Evolutionary conservation across 2,329 filamentous ascomycete genomes (phyloP), one percentile per base, ranked within the genome.

Genomic region (Fusarium torreyae): DNA sequence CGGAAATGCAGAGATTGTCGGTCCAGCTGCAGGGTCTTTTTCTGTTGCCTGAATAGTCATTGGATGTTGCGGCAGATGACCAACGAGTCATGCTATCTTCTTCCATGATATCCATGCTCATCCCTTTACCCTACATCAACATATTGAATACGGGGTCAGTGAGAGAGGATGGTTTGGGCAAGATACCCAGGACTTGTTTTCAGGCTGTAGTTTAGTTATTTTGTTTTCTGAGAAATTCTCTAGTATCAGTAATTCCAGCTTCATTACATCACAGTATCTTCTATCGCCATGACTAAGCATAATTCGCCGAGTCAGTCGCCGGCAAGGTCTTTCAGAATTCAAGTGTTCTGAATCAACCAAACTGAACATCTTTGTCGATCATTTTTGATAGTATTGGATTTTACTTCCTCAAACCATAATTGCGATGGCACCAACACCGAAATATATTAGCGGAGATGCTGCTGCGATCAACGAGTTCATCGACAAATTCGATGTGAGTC

Each of bases 401-500:
- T 26, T 6, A 15, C 22, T 40, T 14, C 7, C 4, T 7, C 4
- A 24, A 5, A 22, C n/a, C 9, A 14, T 7, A 38, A 4, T 6
- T 7, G 70, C 33, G 5, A 78, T 81, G 78, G 11, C 75, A 6
- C 36, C 73, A 1, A 40, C 79, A 66, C 76, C 88, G n/a, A 86
- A 86, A 69, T 86, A 94, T 77, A 86, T 99, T 70, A 95, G 91
- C 38, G 94, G 94, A 78, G 90, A 98, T 77, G 86, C 87, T 68
- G 84, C 87, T 61, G 92, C 88, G 44, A 92, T 98, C 72, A 88
- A 91, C 50, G 90, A 91, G 52, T 99, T 99, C 78, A 84, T 99
- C 65, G 91, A 93, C 81, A 89, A 89, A 77, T 99, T 98, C 77
- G 96, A 99, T 84, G 96, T 97, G 82, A 82, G 94, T 81, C 76